Evolutionary conservation across 1,284 basidiomycete species (phyloP).

Genomic region (Ustilago sp.): DNA sequence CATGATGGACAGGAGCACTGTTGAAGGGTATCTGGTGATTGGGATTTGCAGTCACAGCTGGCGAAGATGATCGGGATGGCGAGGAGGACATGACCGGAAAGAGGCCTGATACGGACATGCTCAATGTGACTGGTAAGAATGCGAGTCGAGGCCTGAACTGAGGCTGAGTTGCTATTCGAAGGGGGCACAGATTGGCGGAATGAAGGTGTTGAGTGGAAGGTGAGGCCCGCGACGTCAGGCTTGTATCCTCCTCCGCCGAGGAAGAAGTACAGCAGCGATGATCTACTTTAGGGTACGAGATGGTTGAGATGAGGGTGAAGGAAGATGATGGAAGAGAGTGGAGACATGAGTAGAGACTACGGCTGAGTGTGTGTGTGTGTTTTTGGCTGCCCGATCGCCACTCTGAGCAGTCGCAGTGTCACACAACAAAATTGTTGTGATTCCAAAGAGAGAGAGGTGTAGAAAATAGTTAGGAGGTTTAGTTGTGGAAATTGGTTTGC

Average conservation of each 20-base stretch:
- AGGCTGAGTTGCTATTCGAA: background rate
- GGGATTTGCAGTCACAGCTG: slow-evolving; percentile 35
- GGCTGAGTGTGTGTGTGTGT: slow-evolving; percentile 8
- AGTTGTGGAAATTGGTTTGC: too few species aligned
- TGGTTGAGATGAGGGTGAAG: slow-evolving; percentile 1
- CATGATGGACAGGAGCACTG: slow-evolving; percentile 54
- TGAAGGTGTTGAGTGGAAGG: background rate
- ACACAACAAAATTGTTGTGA: background rate
- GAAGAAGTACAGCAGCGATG: background rate
- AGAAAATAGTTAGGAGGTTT: background rate
- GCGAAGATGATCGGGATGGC: slow-evolving; percentile 48
- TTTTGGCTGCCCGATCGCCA: slow-evolving; percentile 6
- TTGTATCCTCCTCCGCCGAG: background rate
- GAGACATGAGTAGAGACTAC: background rate
- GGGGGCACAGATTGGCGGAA: background rate
- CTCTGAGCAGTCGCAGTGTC: slow-evolving; percentile 1
- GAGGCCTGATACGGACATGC: slow-evolving; percentile 35
- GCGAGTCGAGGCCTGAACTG: background rate
- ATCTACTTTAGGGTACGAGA: background rate
- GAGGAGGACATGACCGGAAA: slow-evolving; percentile 46
- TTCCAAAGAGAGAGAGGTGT: slow-evolving; percentile 9
- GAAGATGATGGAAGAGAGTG: slow-evolving; percentile 7
- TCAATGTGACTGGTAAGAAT: background rate
- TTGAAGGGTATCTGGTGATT: slow-evolving; percentile 59
- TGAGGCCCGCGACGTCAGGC: background rate